Evolutionary conservation across 2,329 filamentous ascomycete genomes (phyloP).

Genomic region (Pseudogymnoascus sp.): DNA sequence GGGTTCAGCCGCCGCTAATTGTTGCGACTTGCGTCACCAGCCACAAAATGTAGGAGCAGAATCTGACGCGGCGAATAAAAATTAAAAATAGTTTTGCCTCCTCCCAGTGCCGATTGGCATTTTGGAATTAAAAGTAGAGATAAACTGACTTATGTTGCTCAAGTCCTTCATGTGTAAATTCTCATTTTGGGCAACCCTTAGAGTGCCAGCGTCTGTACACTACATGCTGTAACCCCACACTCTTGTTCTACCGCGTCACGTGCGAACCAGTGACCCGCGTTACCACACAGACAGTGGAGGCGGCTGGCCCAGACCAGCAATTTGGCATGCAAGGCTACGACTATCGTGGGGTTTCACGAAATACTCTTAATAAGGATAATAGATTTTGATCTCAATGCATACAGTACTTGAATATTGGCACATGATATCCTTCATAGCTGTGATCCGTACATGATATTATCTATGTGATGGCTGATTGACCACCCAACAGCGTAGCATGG

Average conservation of each 20-base stretch:
- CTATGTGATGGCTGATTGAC: neutral
- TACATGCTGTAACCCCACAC: neutral
- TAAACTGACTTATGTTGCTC: neutral
- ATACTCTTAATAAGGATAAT: neutral
- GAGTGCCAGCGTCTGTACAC: neutral
- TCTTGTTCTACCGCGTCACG: neutral
- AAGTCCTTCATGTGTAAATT: neutral
- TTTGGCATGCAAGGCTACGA: conserved; percentile 8
- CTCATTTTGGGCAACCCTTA: neutral
- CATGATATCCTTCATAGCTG: neutral
- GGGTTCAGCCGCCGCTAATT: conserved; percentile 7
- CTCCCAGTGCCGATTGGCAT: neutral
- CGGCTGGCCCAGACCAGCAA: neutral
- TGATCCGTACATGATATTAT: neutral
- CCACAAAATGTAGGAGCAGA: neutral
- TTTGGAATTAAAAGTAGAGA: neutral
- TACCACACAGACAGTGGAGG: neutral
- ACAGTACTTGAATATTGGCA: neutral
- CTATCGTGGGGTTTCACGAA: neutral
- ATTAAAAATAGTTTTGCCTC: neutral
- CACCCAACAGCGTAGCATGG: neutral
- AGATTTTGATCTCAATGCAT: neutral
- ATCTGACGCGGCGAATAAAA: conserved; percentile 4
- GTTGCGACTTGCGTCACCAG: neutral
- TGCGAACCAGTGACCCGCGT: neutral